These are phyloP conservation scores for Blastobotrys indianensis DNA, from an alignment of 1,139 yeast species.

Conservation along the genomic window DNA sequence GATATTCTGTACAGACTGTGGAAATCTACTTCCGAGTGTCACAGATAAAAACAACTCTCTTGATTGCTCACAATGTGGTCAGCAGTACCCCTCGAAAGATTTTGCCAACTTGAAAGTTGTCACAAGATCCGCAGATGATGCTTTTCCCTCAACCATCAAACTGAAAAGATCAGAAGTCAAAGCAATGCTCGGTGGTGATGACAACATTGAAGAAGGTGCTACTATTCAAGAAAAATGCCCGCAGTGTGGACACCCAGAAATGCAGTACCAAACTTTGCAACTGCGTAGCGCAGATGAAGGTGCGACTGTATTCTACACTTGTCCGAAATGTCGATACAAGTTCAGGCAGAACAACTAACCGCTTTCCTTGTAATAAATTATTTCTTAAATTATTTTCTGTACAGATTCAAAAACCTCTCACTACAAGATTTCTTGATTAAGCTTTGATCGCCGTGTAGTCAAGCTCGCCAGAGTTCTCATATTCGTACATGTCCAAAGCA, in stretches of 20 bases:
- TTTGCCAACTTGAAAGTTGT: constrained; percentile 79
- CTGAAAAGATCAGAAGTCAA: constrained; percentile 85
- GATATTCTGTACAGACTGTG: constrained; percentile 91
- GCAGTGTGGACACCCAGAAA: constrained; percentile 94
- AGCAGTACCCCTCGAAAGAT: constrained; percentile 46
- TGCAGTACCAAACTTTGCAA: constrained; percentile 96
- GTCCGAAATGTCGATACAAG: constrained; percentile 86
- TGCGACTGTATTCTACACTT: constrained; percentile 69
- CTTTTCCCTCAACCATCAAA: constrained; percentile 81
- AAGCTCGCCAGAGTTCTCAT: constrained; percentile 78
- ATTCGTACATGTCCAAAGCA: constrained; percentile 96
- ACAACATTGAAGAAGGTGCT: constrained; percentile 80
- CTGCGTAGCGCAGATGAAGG: constrained; percentile 99
- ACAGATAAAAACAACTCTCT: constrained; percentile 41
- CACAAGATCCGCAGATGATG: constrained; percentile 81
- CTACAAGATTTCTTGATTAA: too few species aligned
- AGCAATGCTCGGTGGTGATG: constrained; percentile 69
- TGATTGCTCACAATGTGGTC: constrained; percentile 63
- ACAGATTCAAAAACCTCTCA: too few species aligned
- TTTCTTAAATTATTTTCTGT: too few species aligned
- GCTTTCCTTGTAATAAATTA: constrained; percentile 2
- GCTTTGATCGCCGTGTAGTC: constrained; percentile 54
- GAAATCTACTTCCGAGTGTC: constrained; percentile 73
- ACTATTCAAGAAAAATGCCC: constrained; percentile 96
- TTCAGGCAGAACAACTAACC: constrained; percentile 81